Conservation (phyloP, 2,329 filamentous ascomycete species). For the Zymoseptoria brevis region DNA sequence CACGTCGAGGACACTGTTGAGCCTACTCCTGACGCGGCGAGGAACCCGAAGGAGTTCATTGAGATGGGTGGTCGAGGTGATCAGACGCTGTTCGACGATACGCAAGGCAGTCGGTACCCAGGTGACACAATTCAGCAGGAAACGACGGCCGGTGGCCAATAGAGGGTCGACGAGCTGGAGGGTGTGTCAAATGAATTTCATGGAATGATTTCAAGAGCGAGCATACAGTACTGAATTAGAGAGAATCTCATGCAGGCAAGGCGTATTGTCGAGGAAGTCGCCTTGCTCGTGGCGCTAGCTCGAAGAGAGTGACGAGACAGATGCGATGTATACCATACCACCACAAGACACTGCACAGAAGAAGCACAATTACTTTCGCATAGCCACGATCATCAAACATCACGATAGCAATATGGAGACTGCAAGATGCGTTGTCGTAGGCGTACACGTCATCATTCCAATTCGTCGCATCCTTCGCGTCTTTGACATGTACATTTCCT, state of each 20-base stretch:
- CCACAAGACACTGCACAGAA: not conserved
- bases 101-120: slow-evolving; percentile 22
- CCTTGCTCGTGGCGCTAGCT: not conserved
- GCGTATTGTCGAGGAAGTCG: not conserved
- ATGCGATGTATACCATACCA: not conserved
- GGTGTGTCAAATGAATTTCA: not conserved
- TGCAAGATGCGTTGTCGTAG: not conserved
- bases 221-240: not conserved
- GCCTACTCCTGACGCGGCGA: slow-evolving; percentile 56
- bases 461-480: not conserved
- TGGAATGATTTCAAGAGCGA: not conserved
- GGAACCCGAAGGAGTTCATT: slow-evolving; percentile 69
- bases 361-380: not conserved
- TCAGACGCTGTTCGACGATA: slow-evolving; percentile 61
- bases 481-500: not conserved
- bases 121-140: slow-evolving; percentile 17
- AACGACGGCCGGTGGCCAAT: slow-evolving; percentile 1
- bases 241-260: not conserved
- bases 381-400: not conserved
- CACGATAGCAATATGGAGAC: not conserved
- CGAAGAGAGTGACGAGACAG: not conserved
- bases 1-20: slow-evolving; percentile 48
- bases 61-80: slow-evolving; percentile 81
- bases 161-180: not conserved
- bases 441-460: not conserved